Evolutionary conservation across 2,329 filamentous ascomycete genomes (phyloP), one percentile per base, ranked within the genome.

Genomic region (Allantophomopsis cytisporea): DNA sequence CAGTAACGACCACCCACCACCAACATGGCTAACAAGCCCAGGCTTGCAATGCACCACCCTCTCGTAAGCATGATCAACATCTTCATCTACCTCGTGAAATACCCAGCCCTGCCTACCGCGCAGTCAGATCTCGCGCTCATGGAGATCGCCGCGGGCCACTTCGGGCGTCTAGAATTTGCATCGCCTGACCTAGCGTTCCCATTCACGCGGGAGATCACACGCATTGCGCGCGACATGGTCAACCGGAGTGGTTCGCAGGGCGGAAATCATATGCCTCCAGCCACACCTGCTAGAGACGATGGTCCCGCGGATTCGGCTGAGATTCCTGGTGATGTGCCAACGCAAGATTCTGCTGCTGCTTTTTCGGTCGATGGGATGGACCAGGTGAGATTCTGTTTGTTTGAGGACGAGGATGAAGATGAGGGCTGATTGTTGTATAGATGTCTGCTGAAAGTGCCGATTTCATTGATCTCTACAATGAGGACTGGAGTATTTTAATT

Each of bases 51-150:
- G 30, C 43, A 43, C 37, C 45, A 40, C 20, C 44, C 46, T 5
- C 11, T 48, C 3, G 28, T 46, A 2, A 44, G 42, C 2, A 14
- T 45, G 15, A 45, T 46, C 10, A 44, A 48, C 16, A 32, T 48
- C 8, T 48, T 48, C 17, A 31, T 48, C 6, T 39, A 41, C n/a
- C 31, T 48, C n/a, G 23, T 48, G 12, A 46, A 43, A 23, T 38
- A 36, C 14, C 44, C 46, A 1, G 15, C 13, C 6, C n/a, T 20
- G 2, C 8, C 40, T 1, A 33, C 44, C 14, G 34, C 39, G 8
- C 33, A 35, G 8, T 40, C 41, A 12, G 45, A 47, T 20, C 14
- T 34, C 15, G 31, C 31, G 10, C 13, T 14, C 3, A 34, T 34
- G 31, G 31, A 34, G 14, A 14, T 14, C 7, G 31, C 13, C 7